A percentile compares a stretch with the other conserved stretches of the same genome.
Evolutionary conservation across 2,329 filamentous ascomycete species (phyloP).

Genomic region (Penicillium sp.): DNA sequence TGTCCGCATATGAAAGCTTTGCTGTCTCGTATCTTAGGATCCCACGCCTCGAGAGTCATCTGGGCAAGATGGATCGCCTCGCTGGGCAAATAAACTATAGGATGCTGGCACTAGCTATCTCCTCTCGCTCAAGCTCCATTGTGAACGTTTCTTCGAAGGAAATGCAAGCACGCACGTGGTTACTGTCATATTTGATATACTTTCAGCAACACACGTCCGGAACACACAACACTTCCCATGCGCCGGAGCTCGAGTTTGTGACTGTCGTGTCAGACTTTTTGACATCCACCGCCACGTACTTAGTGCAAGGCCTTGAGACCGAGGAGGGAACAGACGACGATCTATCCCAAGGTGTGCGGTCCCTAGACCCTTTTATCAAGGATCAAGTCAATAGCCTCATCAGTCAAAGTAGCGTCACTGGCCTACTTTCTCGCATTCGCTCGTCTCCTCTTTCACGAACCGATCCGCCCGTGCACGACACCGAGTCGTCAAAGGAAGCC

Average conservation of each 20-base stretch:
- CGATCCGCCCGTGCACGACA: slow-evolving; percentile 18
- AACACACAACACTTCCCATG: slow-evolving; percentile 31
- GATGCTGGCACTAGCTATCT: slow-evolving; percentile 38
- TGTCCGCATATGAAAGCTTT: slow-evolving; percentile 43
- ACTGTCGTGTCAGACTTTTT: slow-evolving; percentile 51
- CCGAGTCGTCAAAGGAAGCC: slow-evolving; percentile 52
- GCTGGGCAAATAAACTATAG: slow-evolving; percentile 49
- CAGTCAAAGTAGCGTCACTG: slow-evolving; percentile 67
- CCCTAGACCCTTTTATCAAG: slow-evolving; percentile 52
- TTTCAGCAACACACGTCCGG: slow-evolving; percentile 47
- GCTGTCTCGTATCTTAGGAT: slow-evolving; percentile 42
- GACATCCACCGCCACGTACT: slow-evolving; percentile 51
- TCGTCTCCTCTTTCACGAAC: slow-evolving; percentile 21
- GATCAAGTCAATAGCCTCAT: slow-evolving; percentile 65
- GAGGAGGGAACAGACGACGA: slow-evolving; percentile 28
- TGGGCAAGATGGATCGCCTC: slow-evolving; percentile 38
- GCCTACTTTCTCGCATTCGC: slow-evolving; percentile 47
- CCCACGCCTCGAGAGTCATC: slow-evolving; percentile 34
- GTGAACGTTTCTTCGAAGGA: slow-evolving; percentile 26
- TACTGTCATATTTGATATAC: slow-evolving; percentile 56
- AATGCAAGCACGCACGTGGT: slow-evolving; percentile 46
- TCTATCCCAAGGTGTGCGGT: slow-evolving; percentile 22
- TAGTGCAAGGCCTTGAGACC: slow-evolving; percentile 47
- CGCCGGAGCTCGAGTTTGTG: slow-evolving; percentile 50
- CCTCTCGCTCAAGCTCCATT: slow-evolving; percentile 24